These are phyloP conservation scores for Vachellia pachyceras DNA, from an alignment of 306 rosid genomes.

Conservation along the genomic window DNA sequence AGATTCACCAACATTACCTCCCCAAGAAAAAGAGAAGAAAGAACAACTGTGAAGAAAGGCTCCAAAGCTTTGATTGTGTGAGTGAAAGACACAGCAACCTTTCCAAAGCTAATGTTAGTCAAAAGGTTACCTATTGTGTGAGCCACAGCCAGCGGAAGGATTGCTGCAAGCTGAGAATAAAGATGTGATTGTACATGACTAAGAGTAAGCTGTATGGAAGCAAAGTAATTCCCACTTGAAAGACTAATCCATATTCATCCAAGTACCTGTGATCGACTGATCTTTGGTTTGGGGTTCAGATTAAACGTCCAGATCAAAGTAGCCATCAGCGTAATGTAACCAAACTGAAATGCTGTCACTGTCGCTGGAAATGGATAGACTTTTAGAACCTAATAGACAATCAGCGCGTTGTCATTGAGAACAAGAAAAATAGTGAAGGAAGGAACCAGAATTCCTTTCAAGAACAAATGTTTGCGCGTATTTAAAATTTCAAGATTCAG, in stretches of 20 bases:
- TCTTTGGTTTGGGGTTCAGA: slow-evolving; percentile 61
- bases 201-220: slow-evolving; percentile 7
- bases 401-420: slow-evolving; percentile 49
- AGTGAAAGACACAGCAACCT: slow-evolving; percentile 82
- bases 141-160: slow-evolving; percentile 67
- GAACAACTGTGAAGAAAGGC: slow-evolving; percentile 76
- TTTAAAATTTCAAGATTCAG: slow-evolving; percentile 28
- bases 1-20: slow-evolving; percentile 54
- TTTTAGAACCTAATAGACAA: slow-evolving; percentile 75
- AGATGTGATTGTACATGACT: not conserved
- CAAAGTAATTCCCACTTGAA: slow-evolving; percentile 10
- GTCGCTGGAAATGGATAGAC: slow-evolving; percentile 91
- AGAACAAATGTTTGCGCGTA: not conserved
- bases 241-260: slow-evolving; percentile 19
- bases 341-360: slow-evolving; percentile 68
- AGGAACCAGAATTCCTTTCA: slow-evolving; percentile 27
- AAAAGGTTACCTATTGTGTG: slow-evolving; percentile 76
- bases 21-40: slow-evolving; percentile 62
- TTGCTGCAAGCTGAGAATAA: slow-evolving; percentile 52
- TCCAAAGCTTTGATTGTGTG: slow-evolving; percentile 87
- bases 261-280: slow-evolving; percentile 63
- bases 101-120: slow-evolving; percentile 77
- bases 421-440: slow-evolving; percentile 10
- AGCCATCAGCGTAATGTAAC: slow-evolving; percentile 57
- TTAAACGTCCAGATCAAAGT: slow-evolving; percentile 66